Conservation (phyloP, 2,329 filamentous ascomycete species). For the Stemphylium beticola region DNA sequence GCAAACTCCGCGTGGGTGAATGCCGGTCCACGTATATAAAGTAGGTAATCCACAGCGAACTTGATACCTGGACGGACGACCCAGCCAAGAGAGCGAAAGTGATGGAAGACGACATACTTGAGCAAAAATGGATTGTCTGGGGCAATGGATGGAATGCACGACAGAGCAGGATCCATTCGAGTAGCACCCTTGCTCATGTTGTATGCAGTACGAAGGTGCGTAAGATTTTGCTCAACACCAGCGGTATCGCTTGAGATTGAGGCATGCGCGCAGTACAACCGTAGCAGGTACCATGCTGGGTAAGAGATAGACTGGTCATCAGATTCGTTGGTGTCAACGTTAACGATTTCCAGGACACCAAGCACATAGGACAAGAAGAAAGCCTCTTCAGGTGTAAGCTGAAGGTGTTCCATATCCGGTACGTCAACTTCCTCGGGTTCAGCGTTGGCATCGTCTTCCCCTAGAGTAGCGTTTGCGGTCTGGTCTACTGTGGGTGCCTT, state of each 20-base stretch:
- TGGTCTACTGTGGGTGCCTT: conserved; percentile 23
- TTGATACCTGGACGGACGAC: conserved; percentile 91
- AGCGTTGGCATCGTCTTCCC: conserved; percentile 7
- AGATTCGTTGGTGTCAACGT: conserved; percentile 37
- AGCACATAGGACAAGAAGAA: conserved; percentile 88
- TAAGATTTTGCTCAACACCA: conserved; percentile 12
- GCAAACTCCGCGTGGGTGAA: conserved; percentile 97
- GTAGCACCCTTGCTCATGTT: conserved; percentile 17
- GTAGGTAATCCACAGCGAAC: conserved; percentile 91
- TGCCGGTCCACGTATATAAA: conserved; percentile 90
- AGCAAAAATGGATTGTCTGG: conserved; percentile 86
- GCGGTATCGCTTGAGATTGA: conserved; percentile 60
- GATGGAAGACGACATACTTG: conserved; percentile 90
- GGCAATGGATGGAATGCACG: conserved; percentile 52
- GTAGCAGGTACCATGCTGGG: conserved; percentile 36
- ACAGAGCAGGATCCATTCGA: conserved; percentile 10
- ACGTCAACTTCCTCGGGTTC: conserved; percentile 21
- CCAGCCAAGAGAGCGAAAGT: conserved; percentile 95
- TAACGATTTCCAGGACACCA: conserved; percentile 74
- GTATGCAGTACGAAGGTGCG: conserved; percentile 20
- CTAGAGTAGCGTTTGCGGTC: conserved; percentile 10
- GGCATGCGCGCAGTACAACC: conserved; percentile 71
- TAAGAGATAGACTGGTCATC: conserved; percentile 53
- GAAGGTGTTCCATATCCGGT: conserved; percentile 77
- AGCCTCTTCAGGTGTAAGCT: conserved; percentile 86